These are phyloP conservation scores for Corynascus novoguineensis DNA, from an alignment of 495 filamentous ascomycete species.

Conservation along the genomic window DNA sequence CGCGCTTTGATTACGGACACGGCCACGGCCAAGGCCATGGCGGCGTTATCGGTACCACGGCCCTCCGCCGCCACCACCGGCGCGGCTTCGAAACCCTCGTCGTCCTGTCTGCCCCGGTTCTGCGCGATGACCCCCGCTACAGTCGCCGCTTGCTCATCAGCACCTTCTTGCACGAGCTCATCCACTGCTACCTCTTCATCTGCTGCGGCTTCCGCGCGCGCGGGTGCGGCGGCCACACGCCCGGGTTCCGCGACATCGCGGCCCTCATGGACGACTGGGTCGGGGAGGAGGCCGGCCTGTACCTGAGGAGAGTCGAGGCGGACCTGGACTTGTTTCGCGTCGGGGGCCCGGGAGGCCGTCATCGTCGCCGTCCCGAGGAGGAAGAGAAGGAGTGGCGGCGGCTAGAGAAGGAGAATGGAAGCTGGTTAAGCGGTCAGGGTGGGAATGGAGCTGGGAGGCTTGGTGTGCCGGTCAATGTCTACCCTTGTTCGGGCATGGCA, in stretches of 20 bases:
- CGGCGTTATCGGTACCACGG: constrained; percentile 50
- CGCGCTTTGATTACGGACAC: constrained; percentile 36
- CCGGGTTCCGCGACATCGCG: constrained; percentile 47
- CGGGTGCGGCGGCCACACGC: constrained; percentile 47
- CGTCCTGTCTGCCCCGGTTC: constrained; percentile 47
- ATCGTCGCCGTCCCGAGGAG: too few relatives aligned
- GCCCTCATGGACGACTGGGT: constrained; percentile 50
- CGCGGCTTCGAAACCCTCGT: constrained; percentile 52
- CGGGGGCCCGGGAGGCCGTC: background rate
- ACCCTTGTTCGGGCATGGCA: constrained; percentile 26
- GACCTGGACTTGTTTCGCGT: constrained; percentile 44
- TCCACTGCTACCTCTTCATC: constrained; percentile 55
- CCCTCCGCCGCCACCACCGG: constrained; percentile 35
- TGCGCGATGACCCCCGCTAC: constrained; percentile 41
- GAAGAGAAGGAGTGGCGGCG: background rate
- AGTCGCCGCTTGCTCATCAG: constrained; percentile 50
- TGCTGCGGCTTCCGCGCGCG: constrained; percentile 46
- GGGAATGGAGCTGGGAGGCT: background rate
- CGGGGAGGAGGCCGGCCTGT: constrained; percentile 39
- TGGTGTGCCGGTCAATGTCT: constrained; percentile 10
- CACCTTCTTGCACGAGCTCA: constrained; percentile 53
- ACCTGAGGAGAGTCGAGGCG: constrained; percentile 48
- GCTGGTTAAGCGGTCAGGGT: background rate
- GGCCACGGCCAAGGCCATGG: too few relatives aligned
- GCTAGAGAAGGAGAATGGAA: background rate